These are phyloP conservation scores for Penicillium rolfsii DNA, from an alignment of 2,329 filamentous ascomycete genomes.

Conservation along the genomic window DNA sequence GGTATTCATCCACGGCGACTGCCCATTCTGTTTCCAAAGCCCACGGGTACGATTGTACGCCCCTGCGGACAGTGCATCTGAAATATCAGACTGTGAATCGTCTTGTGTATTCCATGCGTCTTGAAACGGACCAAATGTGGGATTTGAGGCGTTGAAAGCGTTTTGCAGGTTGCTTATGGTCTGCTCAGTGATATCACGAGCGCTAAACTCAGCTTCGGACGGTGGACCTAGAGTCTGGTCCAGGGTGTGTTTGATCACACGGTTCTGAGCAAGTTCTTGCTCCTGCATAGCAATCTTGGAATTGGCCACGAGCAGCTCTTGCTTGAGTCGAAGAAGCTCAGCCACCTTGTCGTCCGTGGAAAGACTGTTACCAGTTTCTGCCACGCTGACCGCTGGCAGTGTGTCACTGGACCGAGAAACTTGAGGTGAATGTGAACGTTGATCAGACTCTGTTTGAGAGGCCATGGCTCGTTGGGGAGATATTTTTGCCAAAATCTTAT, in stretches of 20 bases:
- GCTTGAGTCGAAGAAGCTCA: constrained; percentile 60
- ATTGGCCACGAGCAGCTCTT: constrained; percentile 60
- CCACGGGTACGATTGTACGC: constrained; percentile 46
- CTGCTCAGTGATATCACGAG: constrained; percentile 55
- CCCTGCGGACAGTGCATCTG: constrained; percentile 46
- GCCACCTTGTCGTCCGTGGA: constrained; percentile 39
- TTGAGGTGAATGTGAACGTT: constrained; percentile 24
- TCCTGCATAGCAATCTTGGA: constrained; percentile 63
- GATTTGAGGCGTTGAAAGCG: constrained; percentile 57
- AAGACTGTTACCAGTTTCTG: constrained; percentile 21
- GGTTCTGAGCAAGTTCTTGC: constrained; percentile 63
- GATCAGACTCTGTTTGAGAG: constrained; percentile 28
- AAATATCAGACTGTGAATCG: constrained; percentile 51
- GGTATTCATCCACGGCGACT: constrained; percentile 31
- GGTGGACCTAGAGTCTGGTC: constrained; percentile 61
- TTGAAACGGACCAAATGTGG: constrained; percentile 45
- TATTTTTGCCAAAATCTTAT: constrained; percentile 59
- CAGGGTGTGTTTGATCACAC: constrained; percentile 63
- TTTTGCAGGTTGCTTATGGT: constrained; percentile 55
- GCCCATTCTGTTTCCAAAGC: constrained; percentile 36
- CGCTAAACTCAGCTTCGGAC: constrained; percentile 56
- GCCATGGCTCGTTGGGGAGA: constrained; percentile 36
- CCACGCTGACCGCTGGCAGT: constrained; percentile 7
- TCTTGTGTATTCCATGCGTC: constrained; percentile 50
- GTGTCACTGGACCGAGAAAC: constrained; percentile 23